Evolutionary conservation across 352 stramenopile genomes (phyloP).

Genomic region (Phytophthora sp.): DNA sequence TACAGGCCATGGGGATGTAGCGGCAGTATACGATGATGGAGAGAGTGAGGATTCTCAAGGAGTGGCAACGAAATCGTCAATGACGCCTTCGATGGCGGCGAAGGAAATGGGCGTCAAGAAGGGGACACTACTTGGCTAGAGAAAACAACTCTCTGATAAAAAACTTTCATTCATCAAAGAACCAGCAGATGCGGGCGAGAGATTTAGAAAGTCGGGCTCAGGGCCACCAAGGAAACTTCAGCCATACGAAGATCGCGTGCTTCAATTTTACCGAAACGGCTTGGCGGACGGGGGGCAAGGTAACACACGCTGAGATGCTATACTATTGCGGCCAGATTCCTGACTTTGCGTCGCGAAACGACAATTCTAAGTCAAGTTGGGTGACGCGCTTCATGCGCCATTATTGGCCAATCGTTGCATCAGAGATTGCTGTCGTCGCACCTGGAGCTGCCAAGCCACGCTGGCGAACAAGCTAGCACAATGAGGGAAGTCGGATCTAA

Average conservation of each 20-base stretch:
- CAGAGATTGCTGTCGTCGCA: neutral
- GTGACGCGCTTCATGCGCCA: neutral
- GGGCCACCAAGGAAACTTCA: neutral
- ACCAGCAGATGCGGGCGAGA: neutral
- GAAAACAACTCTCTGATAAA: neutral
- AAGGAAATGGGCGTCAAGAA: neutral
- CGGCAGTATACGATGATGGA: too few relatives aligned
- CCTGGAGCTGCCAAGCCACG: neutral
- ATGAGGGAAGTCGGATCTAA: too few relatives aligned
- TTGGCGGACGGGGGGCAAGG: neutral
- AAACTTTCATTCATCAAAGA: neutral
- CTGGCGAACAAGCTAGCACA: too few relatives aligned
- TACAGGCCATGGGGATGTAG: too few relatives aligned
- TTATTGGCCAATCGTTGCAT: neutral
- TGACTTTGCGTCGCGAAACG: neutral
- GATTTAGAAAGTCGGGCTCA: neutral
- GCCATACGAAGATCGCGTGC: neutral
- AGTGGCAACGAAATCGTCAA: too few relatives aligned
- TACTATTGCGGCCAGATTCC: neutral
- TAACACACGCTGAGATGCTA: neutral
- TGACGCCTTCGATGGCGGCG: neutral
- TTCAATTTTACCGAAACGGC: neutral
- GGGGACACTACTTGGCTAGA: neutral
- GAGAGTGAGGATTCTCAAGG: too few relatives aligned
- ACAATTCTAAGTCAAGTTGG: neutral